Evolutionary conservation across 2,329 filamentous ascomycete species (phyloP), one percentile per base, ranked within the genome.

Genomic region (Aspergillus sp.): DNA sequence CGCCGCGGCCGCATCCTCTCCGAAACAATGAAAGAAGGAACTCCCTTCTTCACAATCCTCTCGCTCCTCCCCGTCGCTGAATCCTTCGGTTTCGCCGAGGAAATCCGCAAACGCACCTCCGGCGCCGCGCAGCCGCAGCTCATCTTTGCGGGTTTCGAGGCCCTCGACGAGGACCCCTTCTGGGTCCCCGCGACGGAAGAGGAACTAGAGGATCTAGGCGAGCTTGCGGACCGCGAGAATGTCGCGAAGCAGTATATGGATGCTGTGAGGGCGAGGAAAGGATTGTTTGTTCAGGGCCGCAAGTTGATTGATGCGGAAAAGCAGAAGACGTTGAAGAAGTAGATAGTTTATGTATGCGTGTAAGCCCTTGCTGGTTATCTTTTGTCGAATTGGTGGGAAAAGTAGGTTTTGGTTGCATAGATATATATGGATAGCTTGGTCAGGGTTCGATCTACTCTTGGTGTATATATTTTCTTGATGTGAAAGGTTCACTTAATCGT

Each of bases 101-200:
- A 99, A 79, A 98, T 99, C 80, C 88, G 95, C 61, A 98, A 98
- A 80, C 87, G 93, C 7, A 97, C 93, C 0, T 93, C 89, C 7
- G 95, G 95, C 3, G 92, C 91, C 3, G 95, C 95, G 0, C 91
- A 92, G 71, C 95, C 95, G 54, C 95, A 98, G 82, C 84, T 99
- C 43, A 90, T 96, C 64, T 99, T 98, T 74, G 87, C 91, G 7
- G 95, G 95, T 0, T 99, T 93, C 73, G 92, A 97, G 77, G 86
- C 96, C 69, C 83, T 98, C 2, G 93, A 98, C 75, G 90, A 97
- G 79, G 95, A 99, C 81, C 95, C 95, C 0, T 96, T 96, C 81
- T 99, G 95, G 95, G 93, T 96, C 51, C 95, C 95, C 1, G 93
- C 92, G 67, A 98, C 94, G 0, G 95, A 98, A 74, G 95, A 98